Base-by-base conservation (phyloP, 352 stramenopile genomes). In the Pythium inflatum region DNA sequence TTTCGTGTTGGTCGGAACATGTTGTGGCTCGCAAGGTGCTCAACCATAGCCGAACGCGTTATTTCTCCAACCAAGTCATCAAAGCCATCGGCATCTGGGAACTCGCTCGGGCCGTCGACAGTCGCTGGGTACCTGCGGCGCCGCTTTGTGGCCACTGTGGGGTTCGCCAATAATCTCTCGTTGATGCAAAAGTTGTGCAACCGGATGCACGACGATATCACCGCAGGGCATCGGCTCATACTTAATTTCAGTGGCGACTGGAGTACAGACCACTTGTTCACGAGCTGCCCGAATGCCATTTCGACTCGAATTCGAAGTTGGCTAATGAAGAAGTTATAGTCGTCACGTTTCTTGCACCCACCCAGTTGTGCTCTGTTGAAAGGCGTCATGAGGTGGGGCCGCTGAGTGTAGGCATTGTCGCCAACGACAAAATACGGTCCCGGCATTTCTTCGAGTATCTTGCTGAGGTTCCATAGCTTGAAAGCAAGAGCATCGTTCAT, bases 171-270 rank as follows among this genome's bases (percentile, higher is more conserved):
- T n/a, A n/a, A n/a, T n/a, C n/a, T n/a, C n/a, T 58, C 28, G 30
- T 45, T 51, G 60, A 51, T 40, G 24, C 60, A 67, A 22, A 40
- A 59, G 34, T 51, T 59, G 50, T 67, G 46, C 5, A 58, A n/a
- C 4, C 41, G 27, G 4, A 67, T 59, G 34, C 38, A 48, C 9
- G 36, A 34, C 2, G 5, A n/a, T 5, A 62, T 50, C 22, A 62
- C 38, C 9, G 14, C 33, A 12, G 31, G 12, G 31, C 31, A 45
- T 12, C 9, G 11, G n/a, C 5, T 20, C 8, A 62, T n/a, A 33
- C 22, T 50, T 20, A 50, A 22, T 3, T n/a, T 14, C 4, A 62
- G 55, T 3, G 55, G 55, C 7, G 6, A 20, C 34, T 50, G 49
- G 55, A 62, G 36, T 18, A 62, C 50, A 12, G 34, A n/a, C 36